Evolutionary conservation across 148 eudicot species (phyloP), one percentile per base, ranked within the genome.

Genomic region (Chenopodium suecicum): DNA sequence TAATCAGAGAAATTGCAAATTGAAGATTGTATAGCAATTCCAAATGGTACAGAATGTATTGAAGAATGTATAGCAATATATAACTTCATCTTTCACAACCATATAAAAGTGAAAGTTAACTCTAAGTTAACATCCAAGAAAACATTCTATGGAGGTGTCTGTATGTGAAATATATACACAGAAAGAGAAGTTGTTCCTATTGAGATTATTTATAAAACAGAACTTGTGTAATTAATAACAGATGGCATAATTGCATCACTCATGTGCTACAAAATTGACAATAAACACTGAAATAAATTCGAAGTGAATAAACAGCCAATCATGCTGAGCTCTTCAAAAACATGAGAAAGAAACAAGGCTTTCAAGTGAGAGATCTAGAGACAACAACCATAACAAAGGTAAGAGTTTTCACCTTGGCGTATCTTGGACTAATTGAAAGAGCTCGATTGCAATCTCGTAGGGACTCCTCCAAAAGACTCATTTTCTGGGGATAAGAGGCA

Each of bases 361-460:
- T 63, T 37, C 50, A 65, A 71, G 52, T 47, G 65, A 74, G 73
- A 64, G 4, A 63, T 48, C 34, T 50, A 69, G 22, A 20, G 62
- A 82, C 27, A 58, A 31, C 63, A 69, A 70, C 14, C 11, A 81
- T 67, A 84, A 23, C 62, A 81, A 17, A 52, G 76, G 44, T 19
- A 29, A 74, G 31, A 17, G 32, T 58, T 44, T 56, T 84, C 78
- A 96, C 99, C 99, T 96, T 96, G 29, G 91, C 87, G 89, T 94
- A 91, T 48, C 79, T 82, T 79, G 91, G 93, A 83, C 82, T 84
- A 58, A 90, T 63, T 48, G 62, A 71, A 80, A 96, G 89, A 77
- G 97, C 97, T 52, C 98, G 89, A n/a, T 69, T 80, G 89, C 94
- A 90, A 83, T 96, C 99, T 81, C 97, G 89, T 81, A 94, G 71